Conservation (phyloP, 371 early-diverging fungal species). For the Umbelopsis sp. region DNA sequence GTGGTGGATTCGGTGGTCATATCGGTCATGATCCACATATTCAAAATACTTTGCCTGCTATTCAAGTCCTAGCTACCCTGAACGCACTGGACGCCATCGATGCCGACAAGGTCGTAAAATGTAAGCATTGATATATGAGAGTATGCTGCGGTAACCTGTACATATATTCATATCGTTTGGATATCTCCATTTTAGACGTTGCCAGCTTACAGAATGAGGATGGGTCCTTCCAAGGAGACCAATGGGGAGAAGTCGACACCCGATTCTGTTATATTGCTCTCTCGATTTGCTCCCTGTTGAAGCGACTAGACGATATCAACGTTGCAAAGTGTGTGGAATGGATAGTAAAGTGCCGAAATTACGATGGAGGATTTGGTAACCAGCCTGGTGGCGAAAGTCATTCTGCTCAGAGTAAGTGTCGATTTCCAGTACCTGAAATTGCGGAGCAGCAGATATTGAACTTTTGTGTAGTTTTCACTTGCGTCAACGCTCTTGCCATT, state of each 20-base stretch:
- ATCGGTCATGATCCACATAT: slow-evolving; percentile 91
- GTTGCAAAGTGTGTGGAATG: slow-evolving; percentile 75
- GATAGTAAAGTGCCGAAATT: slow-evolving; percentile 86
- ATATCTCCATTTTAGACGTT: slow-evolving; percentile 42
- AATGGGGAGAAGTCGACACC: slow-evolving; percentile 96
- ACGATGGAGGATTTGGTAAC: slow-evolving; percentile 98
- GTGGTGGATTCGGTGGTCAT: slow-evolving; percentile 95
- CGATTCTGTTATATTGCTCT: slow-evolving; percentile 92
- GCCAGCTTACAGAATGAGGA: slow-evolving; percentile 60
- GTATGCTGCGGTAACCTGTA: no score
- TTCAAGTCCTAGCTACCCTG: slow-evolving; percentile 89
- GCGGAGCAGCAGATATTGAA: not conserved
- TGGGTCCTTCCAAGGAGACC: slow-evolving; percentile 91
- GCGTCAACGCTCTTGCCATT: slow-evolving; percentile 89
- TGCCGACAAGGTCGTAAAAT: slow-evolving; percentile 66
- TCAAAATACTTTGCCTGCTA: slow-evolving; percentile 90
- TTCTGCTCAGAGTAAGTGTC: slow-evolving; percentile 75
- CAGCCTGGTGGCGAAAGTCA: slow-evolving; percentile 96
- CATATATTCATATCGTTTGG: no score
- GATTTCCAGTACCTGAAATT: not conserved
- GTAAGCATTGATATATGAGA: slow-evolving; percentile 42
- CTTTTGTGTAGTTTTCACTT: slow-evolving; percentile 82
- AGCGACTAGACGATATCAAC: slow-evolving; percentile 75
- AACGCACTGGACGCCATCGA: slow-evolving; percentile 81
- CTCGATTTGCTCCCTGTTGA: slow-evolving; percentile 75